Base-by-base conservation (phyloP, 2,329 filamentous ascomycete species). In the Neonectria neomacrospora region DNA sequence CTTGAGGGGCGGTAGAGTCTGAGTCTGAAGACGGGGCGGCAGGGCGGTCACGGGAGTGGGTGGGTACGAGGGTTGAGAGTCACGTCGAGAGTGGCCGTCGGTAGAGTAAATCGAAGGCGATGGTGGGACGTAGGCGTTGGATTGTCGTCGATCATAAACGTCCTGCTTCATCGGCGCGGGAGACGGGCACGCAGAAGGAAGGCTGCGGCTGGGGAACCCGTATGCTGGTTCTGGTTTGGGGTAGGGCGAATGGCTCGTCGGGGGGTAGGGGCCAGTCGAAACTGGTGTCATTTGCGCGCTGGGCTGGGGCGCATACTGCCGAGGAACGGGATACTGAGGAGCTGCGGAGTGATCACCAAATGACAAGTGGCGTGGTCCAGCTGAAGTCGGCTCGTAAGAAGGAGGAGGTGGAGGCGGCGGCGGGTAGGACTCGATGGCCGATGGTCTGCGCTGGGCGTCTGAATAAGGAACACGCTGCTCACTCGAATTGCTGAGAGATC, bases 401-500 rank as follows among this genome's bases (percentile, higher is more conserved):
- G 80, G 79, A 1, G 76, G 79, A 1, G 76, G 71, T 20, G 81
- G 77, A 41, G 65, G 80, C 64, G 54, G 80, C 63, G 34, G 79
- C 1, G 73, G 70, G 54, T 82, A 81, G 42, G 81, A 80, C 30
- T 85, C 85, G 12, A 79, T 78, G n/a, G 74, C 80, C 18, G 84
- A 85, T 7, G 83, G 82, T 30, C 84, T 80, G 26, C 85, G 80
- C 39, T 79, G 76, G 8, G 78, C 71, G 28, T 82, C 82, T 14
- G 64, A 72, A 61, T 82, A 85, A 2, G 79, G 80, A 18, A 76
- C 71, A 11, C 80, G 79, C 30, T 84, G 83, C 16, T 84, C 78
- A 68, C 84, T 87, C 52, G 86, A 85, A 70, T 86, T 88, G 73
- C 88, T 90, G 34, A 84, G 80, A 6, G 88, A 90, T 47, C 88